phyloP scores from a whole-genome alignment of 306 rosid species.

The Inga oerstediana region DNA sequence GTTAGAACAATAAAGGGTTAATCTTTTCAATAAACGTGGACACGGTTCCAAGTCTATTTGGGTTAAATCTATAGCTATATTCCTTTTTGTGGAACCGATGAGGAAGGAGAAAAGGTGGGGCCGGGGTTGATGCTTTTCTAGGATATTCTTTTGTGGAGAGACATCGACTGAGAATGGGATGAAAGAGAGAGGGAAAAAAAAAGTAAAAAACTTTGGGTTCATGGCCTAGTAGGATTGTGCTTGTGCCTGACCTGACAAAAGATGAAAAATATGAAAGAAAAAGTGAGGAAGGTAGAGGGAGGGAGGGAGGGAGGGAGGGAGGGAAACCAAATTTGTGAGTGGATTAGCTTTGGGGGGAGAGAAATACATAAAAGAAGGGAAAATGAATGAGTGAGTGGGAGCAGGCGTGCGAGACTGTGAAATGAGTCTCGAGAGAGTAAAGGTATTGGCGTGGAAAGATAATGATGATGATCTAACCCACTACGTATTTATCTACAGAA shows the following conservation, averaged over 20 bases:
- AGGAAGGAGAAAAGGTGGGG: constrained; percentile 46
- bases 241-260: constrained; percentile 60
- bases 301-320: constrained; percentile 35
- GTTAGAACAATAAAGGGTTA: constrained; percentile 15
- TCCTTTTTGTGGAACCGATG: constrained; percentile 51
- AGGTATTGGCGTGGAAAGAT: constrained; percentile 87
- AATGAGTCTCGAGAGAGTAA: constrained; percentile 48
- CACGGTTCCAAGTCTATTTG: constrained; percentile 18
- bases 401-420: constrained; percentile 85
- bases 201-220: constrained; percentile 1
- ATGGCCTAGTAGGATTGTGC: constrained; percentile 32
- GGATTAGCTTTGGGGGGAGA: constrained; percentile 67
- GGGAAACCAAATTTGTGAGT: constrained; percentile 55
- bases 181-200: too few relatives aligned
- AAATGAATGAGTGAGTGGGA: constrained; percentile 61
- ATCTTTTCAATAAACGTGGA: constrained; percentile 13
- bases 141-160: constrained; percentile 28
- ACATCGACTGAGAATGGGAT: constrained; percentile 28
- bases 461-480: constrained; percentile 68
- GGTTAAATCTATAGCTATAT: constrained; percentile 18
- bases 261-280: constrained; percentile 57
- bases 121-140: constrained; percentile 39
- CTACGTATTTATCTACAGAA: constrained; percentile 22
- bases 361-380: not conserved
- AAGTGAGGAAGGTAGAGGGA: constrained; percentile 62